Percentiles rank a stretch among this genome's conserved stretches.
phyloP scores from a whole-genome alignment of 768 basidiomycete genomes.

The Candolleomyces efflorescens region DNA sequence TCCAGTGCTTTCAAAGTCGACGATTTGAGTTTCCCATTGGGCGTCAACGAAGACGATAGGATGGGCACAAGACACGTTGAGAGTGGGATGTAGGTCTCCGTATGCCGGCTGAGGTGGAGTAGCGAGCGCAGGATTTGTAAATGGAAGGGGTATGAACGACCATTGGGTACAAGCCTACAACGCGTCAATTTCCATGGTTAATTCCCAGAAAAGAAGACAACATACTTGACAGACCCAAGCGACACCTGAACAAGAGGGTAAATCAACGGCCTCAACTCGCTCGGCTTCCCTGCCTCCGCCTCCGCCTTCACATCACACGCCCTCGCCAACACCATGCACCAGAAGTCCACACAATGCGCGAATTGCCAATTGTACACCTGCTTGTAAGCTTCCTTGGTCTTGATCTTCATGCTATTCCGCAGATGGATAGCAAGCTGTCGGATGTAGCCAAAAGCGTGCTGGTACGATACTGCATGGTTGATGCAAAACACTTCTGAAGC shows the following conservation, averaged over 20 bases:
- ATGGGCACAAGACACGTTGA: constrained; percentile 85
- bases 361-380: constrained; percentile 99
- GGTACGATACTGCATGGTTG: constrained; percentile 72
- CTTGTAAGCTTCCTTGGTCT: constrained; percentile 87
- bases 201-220: constrained; percentile 12
- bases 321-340: constrained; percentile 82
- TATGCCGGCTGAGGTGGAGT: constrained; percentile 79
- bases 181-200: background rate
- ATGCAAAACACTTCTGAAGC: constrained; percentile 89
- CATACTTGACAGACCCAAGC: constrained; percentile 88
- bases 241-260: constrained; percentile 96
- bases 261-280: constrained; percentile 81
- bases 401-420: constrained; percentile 85
- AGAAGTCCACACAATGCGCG: constrained; percentile 94
- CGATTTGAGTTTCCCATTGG: constrained; percentile 70
- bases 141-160: constrained; percentile 93
- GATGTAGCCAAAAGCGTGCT: constrained; percentile 94
- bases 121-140: constrained; percentile 89
- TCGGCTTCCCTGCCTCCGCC: constrained; percentile 52
- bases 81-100: constrained; percentile 82
- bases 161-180: constrained; percentile 80
- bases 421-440: constrained; percentile 92
- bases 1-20: constrained; percentile 88
- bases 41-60: constrained; percentile 66
- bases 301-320: constrained; percentile 66